Percentiles rank a stretch among this genome's conserved stretches.
phyloP scores from a whole-genome alignment of 2,329 filamentous ascomycete species.

The Paecilomyces sp. region DNA sequence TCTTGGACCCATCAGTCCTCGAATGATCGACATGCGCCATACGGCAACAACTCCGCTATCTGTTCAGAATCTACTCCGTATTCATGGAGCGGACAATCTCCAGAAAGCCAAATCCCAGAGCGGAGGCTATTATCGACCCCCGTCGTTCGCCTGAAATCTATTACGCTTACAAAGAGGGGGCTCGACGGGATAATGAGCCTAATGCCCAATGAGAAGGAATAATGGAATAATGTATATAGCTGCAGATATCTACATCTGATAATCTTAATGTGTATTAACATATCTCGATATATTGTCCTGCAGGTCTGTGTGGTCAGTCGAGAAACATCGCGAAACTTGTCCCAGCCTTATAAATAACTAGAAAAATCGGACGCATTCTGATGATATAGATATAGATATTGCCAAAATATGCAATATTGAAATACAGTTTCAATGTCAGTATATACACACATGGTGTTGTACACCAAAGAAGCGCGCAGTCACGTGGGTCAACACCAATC shows the following conservation, averaged over 20 bases:
- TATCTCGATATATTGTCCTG: background rate
- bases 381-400: no score
- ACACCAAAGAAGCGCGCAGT: background rate
- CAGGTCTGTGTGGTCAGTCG: background rate
- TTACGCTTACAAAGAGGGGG: background rate
- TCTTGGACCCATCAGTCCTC: background rate
- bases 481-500: background rate
- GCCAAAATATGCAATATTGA: background rate
- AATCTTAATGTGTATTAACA: background rate
- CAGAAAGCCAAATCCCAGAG: background rate
- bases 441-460: background rate
- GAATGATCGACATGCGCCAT: background rate
- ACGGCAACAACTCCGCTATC: background rate
- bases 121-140: background rate
- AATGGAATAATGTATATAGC: background rate
- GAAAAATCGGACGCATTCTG: no score
- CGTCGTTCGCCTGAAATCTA: background rate
- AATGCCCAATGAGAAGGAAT: background rate
- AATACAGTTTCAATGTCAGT: background rate
- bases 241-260: background rate
- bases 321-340: no score
- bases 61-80: background rate
- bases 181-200: background rate
- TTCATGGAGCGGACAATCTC: background rate
- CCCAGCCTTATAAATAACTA: no score